These are phyloP conservation scores for Fusarium chlamydosporum DNA, from an alignment of 2,329 filamentous ascomycete genomes.

Conservation along the genomic window DNA sequence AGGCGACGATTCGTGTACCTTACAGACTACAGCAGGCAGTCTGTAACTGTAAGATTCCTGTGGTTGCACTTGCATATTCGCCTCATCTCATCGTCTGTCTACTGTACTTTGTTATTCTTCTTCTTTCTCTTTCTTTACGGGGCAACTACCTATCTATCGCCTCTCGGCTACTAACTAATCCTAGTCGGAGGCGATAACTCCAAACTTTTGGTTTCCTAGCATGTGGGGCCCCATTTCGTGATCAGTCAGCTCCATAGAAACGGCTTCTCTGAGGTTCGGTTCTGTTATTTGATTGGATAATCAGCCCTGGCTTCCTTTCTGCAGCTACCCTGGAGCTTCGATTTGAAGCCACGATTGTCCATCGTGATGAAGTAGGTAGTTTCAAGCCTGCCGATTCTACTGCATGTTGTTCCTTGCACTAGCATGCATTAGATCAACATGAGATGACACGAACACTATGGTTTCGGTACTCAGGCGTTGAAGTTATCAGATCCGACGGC, in stretches of 20 bases:
- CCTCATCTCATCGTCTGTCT: slow-evolving; percentile 15
- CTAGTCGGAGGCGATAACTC: slow-evolving; percentile 20
- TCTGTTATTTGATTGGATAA: neutral
- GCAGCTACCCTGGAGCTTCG: slow-evolving; percentile 18
- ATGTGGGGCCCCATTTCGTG: slow-evolving; percentile 36
- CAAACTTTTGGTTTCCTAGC: slow-evolving; percentile 12
- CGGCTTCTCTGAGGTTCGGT: neutral
- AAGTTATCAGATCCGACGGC: neutral
- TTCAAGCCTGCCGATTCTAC: slow-evolving; percentile 15
- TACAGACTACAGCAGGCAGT: slow-evolving; percentile 14
- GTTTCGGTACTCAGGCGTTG: neutral
- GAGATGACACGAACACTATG: neutral
- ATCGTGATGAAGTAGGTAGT: slow-evolving; percentile 16
- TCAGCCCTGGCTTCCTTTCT: slow-evolving; percentile 1
- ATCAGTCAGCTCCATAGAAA: slow-evolving; percentile 21
- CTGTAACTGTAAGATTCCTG: neutral
- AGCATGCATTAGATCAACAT: neutral
- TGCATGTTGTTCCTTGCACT: slow-evolving; percentile 15
- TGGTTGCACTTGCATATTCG: slow-evolving; percentile 6
- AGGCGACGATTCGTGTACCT: slow-evolving; percentile 21
- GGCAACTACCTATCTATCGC: slow-evolving; percentile 23
- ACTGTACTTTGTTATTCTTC: slow-evolving; percentile 13
- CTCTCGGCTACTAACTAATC: slow-evolving; percentile 15
- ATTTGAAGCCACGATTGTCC: slow-evolving; percentile 6
- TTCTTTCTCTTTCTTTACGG: slow-evolving; percentile 16